Conservation (phyloP, 2,329 filamentous ascomycete species). For the Colletotrichum chlorophyti region DNA sequence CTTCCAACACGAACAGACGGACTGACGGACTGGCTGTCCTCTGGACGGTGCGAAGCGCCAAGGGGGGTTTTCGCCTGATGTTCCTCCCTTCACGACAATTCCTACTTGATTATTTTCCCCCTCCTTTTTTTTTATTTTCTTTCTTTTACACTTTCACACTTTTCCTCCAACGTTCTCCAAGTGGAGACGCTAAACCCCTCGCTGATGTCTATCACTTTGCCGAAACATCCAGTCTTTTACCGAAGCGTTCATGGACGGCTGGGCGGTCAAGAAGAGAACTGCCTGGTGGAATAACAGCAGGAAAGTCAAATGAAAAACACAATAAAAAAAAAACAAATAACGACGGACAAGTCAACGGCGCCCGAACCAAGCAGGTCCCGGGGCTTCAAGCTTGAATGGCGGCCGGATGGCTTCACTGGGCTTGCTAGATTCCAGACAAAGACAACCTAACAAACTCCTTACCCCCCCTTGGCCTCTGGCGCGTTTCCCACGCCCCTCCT, state of each 20-base stretch:
- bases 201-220: conserved; percentile 4
- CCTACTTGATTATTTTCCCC: neutral
- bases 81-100: neutral
- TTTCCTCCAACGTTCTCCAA: neutral
- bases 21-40: too few species aligned
- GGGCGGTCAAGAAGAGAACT: neutral
- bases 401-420: conserved; percentile 16
- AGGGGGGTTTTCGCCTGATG: conserved; percentile 4
- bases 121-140: neutral
- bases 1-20: too few species aligned
- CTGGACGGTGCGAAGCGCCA: too few species aligned
- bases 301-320: too few species aligned
- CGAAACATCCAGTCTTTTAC: conserved; percentile 21
- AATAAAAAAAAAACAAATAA: neutral
- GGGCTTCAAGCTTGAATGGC: conserved; percentile 22
- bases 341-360: conserved; percentile 25
- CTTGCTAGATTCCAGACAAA: too few species aligned
- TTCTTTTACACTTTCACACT: neutral
- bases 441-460: conserved; percentile 15
- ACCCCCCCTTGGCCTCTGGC: conserved; percentile 6
- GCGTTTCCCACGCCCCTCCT: neutral
- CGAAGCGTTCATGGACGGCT: neutral
- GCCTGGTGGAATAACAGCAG: too few species aligned
- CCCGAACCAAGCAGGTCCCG: conserved; percentile 13
- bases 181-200: conserved; percentile 7